Evolutionary conservation across 306 rosid species (phyloP), one percentile per base, ranked within the genome.

Genomic region (Vicia faba): DNA sequence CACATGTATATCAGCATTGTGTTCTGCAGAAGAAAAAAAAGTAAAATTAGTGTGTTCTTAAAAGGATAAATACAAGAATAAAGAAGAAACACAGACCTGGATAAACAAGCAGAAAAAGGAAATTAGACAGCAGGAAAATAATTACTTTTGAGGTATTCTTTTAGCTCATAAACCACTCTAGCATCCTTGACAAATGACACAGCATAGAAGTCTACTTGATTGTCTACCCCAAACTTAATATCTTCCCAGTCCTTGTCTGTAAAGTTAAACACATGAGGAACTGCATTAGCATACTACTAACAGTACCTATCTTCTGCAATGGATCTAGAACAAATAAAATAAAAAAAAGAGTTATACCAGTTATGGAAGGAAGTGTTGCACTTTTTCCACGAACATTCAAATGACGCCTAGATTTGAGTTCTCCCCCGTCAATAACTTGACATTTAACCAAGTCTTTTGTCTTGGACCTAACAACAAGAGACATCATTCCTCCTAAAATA

Each of bases 231-330:
- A 72, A 93, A 93, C 78, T 88, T 89, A 81, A 93, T 93, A 86
- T 93, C 98, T 70, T 89, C 98, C 98, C 98, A 93, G 60, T 93
- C 98, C 72, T 89, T 93, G 44, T 89, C 97, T 93, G 87, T 62
- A 67, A 18, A 75, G 36, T 62, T 40, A 78, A 61, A 43, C 44
- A 74, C 29, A 31, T 31, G 36, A 64, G 28, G 69, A 69, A 31
- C 11, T 18, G 25, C 55, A 71, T 48, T 53, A 19, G 59, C 65
- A 59, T 64, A 7, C 38, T 9, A 31, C n/a, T 23, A 41, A 46
- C 15, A 56, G n/a, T 51, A 50, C 66, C 61, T 46, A 29, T 15
- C 16, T n/a, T n/a, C n/a, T n/a, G n/a, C 23, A 20, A 20, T 20
- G 23, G 1, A 20, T 20, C 23, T 1, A 20, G 23, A 20, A n/a